These are phyloP conservation scores for Aspergillus quadrilineatus DNA, from an alignment of 2,329 filamentous ascomycete genomes.

Conservation along the genomic window DNA sequence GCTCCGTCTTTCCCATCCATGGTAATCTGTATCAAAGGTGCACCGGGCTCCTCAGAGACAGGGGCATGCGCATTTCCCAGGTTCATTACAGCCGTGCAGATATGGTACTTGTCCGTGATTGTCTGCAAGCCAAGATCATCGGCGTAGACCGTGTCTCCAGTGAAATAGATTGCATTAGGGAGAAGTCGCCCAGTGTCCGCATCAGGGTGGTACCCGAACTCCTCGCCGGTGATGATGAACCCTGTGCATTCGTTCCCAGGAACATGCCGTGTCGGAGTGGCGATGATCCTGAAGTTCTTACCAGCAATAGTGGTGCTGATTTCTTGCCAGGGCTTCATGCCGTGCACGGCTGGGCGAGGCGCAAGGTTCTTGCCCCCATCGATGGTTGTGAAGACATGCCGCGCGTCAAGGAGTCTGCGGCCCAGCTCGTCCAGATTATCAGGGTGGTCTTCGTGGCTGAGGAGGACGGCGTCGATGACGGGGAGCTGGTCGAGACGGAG, in stretches of 20 bases:
- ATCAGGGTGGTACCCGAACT: conserved; percentile 34
- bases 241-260: conserved; percentile 49
- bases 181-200: conserved; percentile 25
- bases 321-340: conserved; percentile 44
- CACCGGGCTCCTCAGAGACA: conserved; percentile 21
- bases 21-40: conserved; percentile 38
- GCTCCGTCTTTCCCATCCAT: conserved; percentile 48
- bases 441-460: conserved; percentile 53
- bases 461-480: conserved; percentile 49
- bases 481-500: conserved; percentile 43
- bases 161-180: conserved; percentile 52
- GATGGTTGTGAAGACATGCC: conserved; percentile 47
- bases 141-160: conserved; percentile 52
- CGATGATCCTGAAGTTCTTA: conserved; percentile 41
- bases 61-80: conserved; percentile 35
- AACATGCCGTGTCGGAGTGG: conserved; percentile 46
- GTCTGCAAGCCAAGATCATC: conserved; percentile 34
- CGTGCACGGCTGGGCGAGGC: conserved; percentile 44
- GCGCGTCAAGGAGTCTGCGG: conserved; percentile 48
- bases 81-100: conserved; percentile 44
- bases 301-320: conserved; percentile 29
- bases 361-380: conserved; percentile 48
- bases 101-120: conserved; percentile 39
- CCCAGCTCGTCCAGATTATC: conserved; percentile 53
- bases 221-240: conserved; percentile 41